Base-by-base conservation (phyloP, 2,329 filamentous ascomycete species). In the Exophiala xenobiotica region DNA sequence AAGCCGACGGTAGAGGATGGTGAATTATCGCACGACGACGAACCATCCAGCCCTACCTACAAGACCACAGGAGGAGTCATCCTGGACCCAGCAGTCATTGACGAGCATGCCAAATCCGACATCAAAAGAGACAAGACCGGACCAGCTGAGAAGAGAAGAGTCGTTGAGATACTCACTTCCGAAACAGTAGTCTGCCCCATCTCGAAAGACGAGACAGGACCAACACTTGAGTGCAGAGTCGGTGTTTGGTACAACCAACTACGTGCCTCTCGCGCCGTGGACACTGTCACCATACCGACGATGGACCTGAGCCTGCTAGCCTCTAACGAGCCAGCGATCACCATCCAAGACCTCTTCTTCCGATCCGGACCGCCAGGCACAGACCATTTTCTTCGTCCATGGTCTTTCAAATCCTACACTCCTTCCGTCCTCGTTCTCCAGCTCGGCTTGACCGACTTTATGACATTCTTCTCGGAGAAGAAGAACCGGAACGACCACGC, bases 341-440 rank as follows among this genome's bases (percentile, higher is more conserved):
- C 37, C 5, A 14, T 27, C 37, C 31, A 22, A 61, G 58, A 56
- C 20, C 27, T 53, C 6, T 60, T 55, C 48, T 60, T 58, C 46
- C 55, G 57, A 7, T 49, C 55, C 19, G 63, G 63, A 29, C 56
- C 64, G 57, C 58, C 61, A 19, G 65, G 61, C 2, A 66, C 68
- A 19, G 46, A 59, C 5, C 65, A 67, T 43, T 70, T 64, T 33
- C 39, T 53, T 4, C 61, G 64, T 19, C 60, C 66, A 16, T 70
- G 69, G 69, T 52, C 59, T n/a, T 71, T 71, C 46, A 54, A 62
- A 42, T 51, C 55, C n/a, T 66, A 68, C 50, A 46, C 62, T 16
- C 68, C 68, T 19, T 64, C 68, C 55, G 61, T 68, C 12, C 62
- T 71, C 50, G 63, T 69, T 57, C 27, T 60, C 6, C 51, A 58